Base-by-base conservation (phyloP, 306 rosid species). In the Benincasa hispida region DNA sequence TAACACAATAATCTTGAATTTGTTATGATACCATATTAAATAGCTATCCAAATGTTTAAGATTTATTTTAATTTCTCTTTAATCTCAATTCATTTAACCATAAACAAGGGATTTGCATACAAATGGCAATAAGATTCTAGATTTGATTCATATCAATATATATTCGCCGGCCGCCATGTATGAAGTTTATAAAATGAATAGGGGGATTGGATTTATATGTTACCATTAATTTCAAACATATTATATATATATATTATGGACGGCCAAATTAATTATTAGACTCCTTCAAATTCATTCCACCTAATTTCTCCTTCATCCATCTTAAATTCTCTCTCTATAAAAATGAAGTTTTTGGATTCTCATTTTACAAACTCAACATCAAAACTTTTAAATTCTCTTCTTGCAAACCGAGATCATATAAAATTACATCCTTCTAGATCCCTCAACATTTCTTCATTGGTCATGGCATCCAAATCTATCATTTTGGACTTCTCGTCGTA, bases 381-480 rank as follows among this genome's bases (percentile, higher is more conserved):
- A 9, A 42, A 59, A 10, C 55, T 69, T 30, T 22, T 24, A n/a
- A 1, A 35, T 14, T 2, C 22, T 51, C 56, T 50, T 17, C 8
- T 11, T 50, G 21, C 55, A 50, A 37, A 9, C 42, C 42, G 10
- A 37, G 32, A 28, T 47, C 21, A 5, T 47, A 50, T 17, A 50
- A 4, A 17, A 4, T 1, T 50, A 17, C 10, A 21, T 50, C 55
- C 55, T 50, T 50, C 55, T 50, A 2, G 2, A 41, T 42, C 56
- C 2, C 51, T 68, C 12, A 13, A 42, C 15, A 48, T 70, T 70
- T 5, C 50, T 35, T 10, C 45, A 28, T 6, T 34, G 58, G 65
- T 45, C 79, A 80, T 51, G 39, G 56, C 79, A 32, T 72, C 68
- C 66, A 24, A 48, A 30, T 2, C 61, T 59, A 62, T 79, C 1